Conservation (phyloP, 2,329 filamentous ascomycete species). For the Trichoderma citrinoviride region DNA sequence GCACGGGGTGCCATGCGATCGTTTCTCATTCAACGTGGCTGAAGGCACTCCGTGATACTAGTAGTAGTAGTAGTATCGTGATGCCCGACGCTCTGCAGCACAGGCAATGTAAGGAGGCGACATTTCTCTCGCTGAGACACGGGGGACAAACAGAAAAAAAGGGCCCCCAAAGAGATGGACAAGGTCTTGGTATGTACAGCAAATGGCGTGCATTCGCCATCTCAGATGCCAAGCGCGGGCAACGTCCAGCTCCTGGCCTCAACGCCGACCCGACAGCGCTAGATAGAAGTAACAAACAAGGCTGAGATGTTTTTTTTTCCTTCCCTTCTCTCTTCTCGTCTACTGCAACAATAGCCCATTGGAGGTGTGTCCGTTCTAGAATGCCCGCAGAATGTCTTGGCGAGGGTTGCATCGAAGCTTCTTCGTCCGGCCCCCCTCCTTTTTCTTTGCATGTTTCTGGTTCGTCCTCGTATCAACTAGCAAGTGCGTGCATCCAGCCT, state of each 20-base stretch:
- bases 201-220: constrained; percentile 5
- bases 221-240: constrained; percentile 4
- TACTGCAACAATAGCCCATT: not conserved
- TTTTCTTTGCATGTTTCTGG: no score
- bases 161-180: not conserved
- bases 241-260: not conserved
- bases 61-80: no score
- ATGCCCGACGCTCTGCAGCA: not conserved
- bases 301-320: not conserved
- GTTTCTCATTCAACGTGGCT: no score
- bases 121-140: no score
- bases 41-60: no score
- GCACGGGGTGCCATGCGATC: no score
- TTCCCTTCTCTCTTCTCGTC: not conserved
- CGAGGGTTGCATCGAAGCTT: not conserved
- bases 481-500: no score
- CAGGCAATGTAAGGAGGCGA: constrained; percentile 2
- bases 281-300: not conserved
- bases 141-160: not conserved
- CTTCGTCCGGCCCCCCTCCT: not conserved
- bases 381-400: constrained; percentile 18
- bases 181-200: not conserved
- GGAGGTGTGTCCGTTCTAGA: no score
- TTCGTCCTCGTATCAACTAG: no score
- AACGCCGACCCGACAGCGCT: no score